phyloP scores from a whole-genome alignment of 1,284 basidiomycete species.

The Bondarzewia mesenterica region DNA sequence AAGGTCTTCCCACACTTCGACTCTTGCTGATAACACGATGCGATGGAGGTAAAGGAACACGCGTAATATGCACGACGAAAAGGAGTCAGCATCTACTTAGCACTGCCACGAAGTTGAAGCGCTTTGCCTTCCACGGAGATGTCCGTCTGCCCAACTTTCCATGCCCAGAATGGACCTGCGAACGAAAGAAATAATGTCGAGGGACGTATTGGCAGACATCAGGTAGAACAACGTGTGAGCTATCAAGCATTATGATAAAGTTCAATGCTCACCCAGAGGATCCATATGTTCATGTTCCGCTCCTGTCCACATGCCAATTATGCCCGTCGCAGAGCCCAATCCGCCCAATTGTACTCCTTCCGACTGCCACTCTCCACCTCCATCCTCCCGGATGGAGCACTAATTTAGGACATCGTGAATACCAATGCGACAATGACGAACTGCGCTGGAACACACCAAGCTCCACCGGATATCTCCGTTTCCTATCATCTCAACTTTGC shows the following conservation, averaged over 20 bases:
- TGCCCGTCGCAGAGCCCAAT: conserved; percentile 40
- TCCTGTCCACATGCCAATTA: conserved; percentile 56
- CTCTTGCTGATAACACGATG: background rate
- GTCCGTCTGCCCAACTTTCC: conserved; percentile 31
- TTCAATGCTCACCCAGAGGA: conserved; percentile 32
- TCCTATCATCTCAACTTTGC: conserved; percentile 41
- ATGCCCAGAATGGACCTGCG: conserved; percentile 47
- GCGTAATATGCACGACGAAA: too few species aligned
- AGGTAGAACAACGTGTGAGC: background rate
- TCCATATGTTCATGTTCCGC: conserved; percentile 39
- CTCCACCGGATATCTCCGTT: conserved; percentile 47
- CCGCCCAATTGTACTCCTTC: conserved; percentile 51
- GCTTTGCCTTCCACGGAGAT: conserved; percentile 7
- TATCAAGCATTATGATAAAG: background rate
- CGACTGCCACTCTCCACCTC: conserved; percentile 36
- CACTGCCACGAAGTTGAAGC: conserved; percentile 4
- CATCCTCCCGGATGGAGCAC: conserved; percentile 17
- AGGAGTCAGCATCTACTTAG: background rate
- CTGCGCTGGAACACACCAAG: conserved; percentile 28
- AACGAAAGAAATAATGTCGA: background rate
- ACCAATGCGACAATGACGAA: too few species aligned
- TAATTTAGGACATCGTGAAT: conserved; percentile 7
- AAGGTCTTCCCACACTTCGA: background rate
- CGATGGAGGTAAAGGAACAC: too few species aligned
- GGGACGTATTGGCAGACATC: background rate